Evolutionary conservation across 805 yeast species (phyloP).

Genomic region (Wickerhamomyces sydowiorum): DNA sequence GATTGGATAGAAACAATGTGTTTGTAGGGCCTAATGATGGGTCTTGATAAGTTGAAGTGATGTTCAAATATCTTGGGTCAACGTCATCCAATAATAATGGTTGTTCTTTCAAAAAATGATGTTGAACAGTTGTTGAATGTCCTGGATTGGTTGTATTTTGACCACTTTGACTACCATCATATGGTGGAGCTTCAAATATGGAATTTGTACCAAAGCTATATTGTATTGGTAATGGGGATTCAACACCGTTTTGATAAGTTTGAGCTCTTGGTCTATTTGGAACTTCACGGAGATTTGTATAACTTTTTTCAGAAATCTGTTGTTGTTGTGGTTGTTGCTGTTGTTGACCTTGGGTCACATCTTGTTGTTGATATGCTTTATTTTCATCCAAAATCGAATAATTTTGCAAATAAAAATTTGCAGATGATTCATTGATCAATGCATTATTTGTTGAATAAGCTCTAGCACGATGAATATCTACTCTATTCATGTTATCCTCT

Average conservation of each 20-base stretch:
- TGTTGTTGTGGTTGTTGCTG: conserved; percentile 6
- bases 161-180: neutral
- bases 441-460: conserved; percentile 22
- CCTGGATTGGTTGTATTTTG: neutral
- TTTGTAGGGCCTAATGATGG: conserved; percentile 70
- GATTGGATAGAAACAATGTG: conserved; percentile 70
- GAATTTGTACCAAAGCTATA: conserved; percentile 7
- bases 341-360: conserved; percentile 9
- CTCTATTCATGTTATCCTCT: conserved; percentile 12
- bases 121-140: conserved; percentile 1
- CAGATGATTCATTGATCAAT: conserved; percentile 11
- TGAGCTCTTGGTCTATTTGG: conserved; percentile 35
- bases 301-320: neutral
- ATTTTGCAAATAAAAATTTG: conserved; percentile 8
- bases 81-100: conserved; percentile 46
- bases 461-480: conserved; percentile 17
- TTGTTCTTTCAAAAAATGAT: conserved; percentile 13
- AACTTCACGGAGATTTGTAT: conserved; percentile 1
- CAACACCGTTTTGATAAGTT: conserved; percentile 27
- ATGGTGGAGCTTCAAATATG: conserved; percentile 9
- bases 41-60: conserved; percentile 71
- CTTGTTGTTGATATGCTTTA: conserved; percentile 8
- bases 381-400: conserved; percentile 4
- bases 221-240: conserved; percentile 25
- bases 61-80: conserved; percentile 50